Conservation (phyloP, 495 filamentous ascomycete genomes). For the Viridothelium virens region DNA sequence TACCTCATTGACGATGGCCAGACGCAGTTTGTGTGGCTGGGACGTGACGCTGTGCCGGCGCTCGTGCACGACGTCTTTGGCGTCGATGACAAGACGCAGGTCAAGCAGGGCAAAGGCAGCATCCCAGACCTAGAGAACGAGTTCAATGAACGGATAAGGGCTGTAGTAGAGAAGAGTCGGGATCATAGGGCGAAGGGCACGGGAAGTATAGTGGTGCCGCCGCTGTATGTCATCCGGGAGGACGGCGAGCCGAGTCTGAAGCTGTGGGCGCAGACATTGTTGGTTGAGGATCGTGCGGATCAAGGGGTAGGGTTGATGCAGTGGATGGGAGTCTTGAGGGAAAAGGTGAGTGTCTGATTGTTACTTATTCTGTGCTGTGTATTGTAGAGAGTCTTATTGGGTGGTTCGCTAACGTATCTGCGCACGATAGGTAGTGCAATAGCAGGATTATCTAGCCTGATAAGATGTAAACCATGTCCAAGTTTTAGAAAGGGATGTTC, state of each 20-base stretch:
- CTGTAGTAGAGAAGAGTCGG: slow-evolving; percentile 81
- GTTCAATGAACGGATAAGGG: slow-evolving; percentile 88
- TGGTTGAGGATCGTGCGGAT: slow-evolving; percentile 93
- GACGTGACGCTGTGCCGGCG: slow-evolving; percentile 84
- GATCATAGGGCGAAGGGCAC: slow-evolving; percentile 78
- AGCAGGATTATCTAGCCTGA: neutral
- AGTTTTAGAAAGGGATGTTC: neutral
- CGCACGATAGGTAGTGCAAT: slow-evolving; percentile 21
- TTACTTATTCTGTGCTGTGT: neutral
- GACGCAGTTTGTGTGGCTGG: slow-evolving; percentile 96
- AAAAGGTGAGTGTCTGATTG: slow-evolving; percentile 67
- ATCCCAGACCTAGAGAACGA: slow-evolving; percentile 86
- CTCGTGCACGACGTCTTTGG: slow-evolving; percentile 87
- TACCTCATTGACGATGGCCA: slow-evolving; percentile 97
- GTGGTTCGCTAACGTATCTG: neutral
- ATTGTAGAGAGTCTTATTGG: no score
- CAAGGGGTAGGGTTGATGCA: slow-evolving; percentile 85
- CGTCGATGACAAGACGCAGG: slow-evolving; percentile 62
- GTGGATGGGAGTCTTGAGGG: slow-evolving; percentile 85
- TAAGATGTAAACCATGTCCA: neutral
- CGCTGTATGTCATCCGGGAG: slow-evolving; percentile 87
- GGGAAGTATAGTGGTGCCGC: slow-evolving; percentile 83
- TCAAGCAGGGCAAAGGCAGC: slow-evolving; percentile 83
- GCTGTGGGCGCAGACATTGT: slow-evolving; percentile 90
- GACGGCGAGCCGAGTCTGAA: slow-evolving; percentile 93